phyloP scores from a whole-genome alignment of 2,329 filamentous ascomycete species.

The Iodosphaeria phyllophila region DNA sequence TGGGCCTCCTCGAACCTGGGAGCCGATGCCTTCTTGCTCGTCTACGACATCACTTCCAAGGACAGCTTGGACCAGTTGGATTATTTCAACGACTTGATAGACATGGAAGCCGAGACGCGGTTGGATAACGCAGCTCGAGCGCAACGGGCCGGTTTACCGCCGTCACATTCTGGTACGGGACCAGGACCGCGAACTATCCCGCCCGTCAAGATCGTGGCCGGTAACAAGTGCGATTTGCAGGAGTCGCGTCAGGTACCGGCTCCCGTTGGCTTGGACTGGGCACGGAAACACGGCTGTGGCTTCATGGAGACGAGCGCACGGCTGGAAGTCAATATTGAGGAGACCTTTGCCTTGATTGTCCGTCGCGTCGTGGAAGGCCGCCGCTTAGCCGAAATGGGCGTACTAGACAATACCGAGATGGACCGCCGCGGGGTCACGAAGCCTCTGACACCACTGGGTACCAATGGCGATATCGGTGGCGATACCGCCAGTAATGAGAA shows the following conservation, averaged over 20 bases:
- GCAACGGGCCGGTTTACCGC: slow-evolving; percentile 21
- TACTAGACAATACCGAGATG: slow-evolving; percentile 21
- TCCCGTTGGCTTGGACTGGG: slow-evolving; percentile 58
- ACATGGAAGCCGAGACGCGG: slow-evolving; percentile 59
- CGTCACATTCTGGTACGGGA: slow-evolving; percentile 9
- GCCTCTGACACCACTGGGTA: slow-evolving; percentile 34
- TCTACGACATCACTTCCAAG: slow-evolving; percentile 67
- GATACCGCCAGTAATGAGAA: slow-evolving; percentile 27
- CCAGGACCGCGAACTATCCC: slow-evolving; percentile 33
- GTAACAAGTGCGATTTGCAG: slow-evolving; percentile 73
- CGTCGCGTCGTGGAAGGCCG: slow-evolving; percentile 41
- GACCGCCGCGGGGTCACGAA: slow-evolving; percentile 36
- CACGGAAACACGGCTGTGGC: slow-evolving; percentile 50
- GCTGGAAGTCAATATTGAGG: slow-evolving; percentile 75
- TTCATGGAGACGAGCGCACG: slow-evolving; percentile 83
- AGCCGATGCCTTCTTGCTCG: slow-evolving; percentile 68
- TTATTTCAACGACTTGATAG: slow-evolving; percentile 69
- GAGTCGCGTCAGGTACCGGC: slow-evolving; percentile 50
- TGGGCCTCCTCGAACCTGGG: slow-evolving; percentile 65
- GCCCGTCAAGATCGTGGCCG: slow-evolving; percentile 67
- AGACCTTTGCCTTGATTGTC: slow-evolving; percentile 61
- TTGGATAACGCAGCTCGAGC: slow-evolving; percentile 41
- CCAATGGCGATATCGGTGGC: slow-evolving; percentile 6
- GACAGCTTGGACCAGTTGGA: slow-evolving; percentile 52
- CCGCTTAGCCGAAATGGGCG: slow-evolving; percentile 27